Conservation (phyloP, 73 alveolate genomes). For the Loxodes magnus region DNA sequence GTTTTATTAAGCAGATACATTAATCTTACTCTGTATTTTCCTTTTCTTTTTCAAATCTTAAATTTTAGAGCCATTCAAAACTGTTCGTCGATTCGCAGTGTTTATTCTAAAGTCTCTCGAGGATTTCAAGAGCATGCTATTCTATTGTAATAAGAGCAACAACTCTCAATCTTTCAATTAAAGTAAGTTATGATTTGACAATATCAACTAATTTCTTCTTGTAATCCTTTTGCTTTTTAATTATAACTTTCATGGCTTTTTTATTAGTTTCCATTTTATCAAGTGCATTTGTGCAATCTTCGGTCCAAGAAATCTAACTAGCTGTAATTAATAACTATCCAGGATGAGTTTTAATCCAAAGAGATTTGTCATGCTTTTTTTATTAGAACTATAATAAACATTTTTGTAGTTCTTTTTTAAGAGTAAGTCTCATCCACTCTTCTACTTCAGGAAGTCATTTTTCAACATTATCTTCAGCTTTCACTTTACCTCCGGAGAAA, state of each 20-base stretch:
- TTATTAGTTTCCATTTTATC: conserved; percentile 6
- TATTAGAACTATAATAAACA: conserved; percentile 18
- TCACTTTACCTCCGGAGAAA: conserved; percentile 57
- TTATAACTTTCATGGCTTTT: conserved; percentile 5
- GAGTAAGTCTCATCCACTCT: conserved; percentile 81
- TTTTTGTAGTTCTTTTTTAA: conserved; percentile 43
- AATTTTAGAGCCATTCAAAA: conserved; percentile 90
- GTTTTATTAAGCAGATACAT: conserved; percentile 67
- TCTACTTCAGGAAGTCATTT: conserved; percentile 87
- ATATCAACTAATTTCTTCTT: conserved; percentile 2
- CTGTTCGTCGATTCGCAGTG: conserved; percentile 53
- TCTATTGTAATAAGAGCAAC: conserved; percentile 92
- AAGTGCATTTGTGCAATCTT: conserved; percentile 17
- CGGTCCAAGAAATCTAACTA: conserved; percentile 68
- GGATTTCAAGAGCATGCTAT: conserved; percentile 87
- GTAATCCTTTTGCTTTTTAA: background rate
- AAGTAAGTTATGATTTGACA: conserved; percentile 27
- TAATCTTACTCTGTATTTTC: conserved; percentile 40
- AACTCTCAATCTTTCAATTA: conserved; percentile 57
- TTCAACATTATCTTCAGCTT: conserved; percentile 87
- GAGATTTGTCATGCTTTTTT: conserved; percentile 38
- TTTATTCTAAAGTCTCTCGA: conserved; percentile 17
- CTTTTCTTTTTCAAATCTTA: conserved; percentile 64
- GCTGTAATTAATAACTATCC: conserved; percentile 74
- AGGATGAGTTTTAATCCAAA: conserved; percentile 72